Conservation (phyloP, 106 monocot genomes). For the Dioscorea dumetorum region DNA sequence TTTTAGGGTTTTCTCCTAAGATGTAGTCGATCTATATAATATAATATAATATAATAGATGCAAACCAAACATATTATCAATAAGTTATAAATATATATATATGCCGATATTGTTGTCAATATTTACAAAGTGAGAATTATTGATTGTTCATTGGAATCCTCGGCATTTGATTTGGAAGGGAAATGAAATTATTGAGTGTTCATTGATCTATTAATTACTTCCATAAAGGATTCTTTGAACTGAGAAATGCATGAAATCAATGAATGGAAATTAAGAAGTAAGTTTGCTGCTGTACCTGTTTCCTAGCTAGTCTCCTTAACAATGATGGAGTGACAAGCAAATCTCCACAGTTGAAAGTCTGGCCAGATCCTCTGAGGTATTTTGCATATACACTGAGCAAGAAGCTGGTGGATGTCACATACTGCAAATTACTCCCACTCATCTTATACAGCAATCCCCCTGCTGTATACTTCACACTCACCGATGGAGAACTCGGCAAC, state of each 20-base stretch:
- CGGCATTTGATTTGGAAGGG: too few species aligned
- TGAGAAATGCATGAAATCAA: too few species aligned
- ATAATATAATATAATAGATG: too few species aligned
- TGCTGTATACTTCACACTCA: conserved; percentile 32
- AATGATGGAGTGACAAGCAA: conserved; percentile 12
- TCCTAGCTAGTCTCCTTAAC: conserved; percentile 14
- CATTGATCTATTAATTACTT: too few species aligned
- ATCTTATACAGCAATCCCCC: conserved; percentile 42
- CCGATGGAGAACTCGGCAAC: conserved; percentile 35
- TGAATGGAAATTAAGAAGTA: not conserved
- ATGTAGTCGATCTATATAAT: conserved; percentile 49
- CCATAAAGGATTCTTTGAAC: too few species aligned
- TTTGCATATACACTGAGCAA: conserved; percentile 37
- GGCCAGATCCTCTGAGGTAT: conserved; percentile 28
- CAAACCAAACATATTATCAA: not conserved
- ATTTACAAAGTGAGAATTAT: too few species aligned
- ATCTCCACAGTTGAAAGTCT: conserved; percentile 20
- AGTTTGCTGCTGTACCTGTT: conserved; percentile 23
- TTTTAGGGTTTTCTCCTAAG: conserved; percentile 39
- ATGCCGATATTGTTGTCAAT: too few species aligned
- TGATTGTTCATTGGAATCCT: too few species aligned
- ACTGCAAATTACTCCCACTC: conserved; percentile 32
- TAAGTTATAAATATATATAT: too few species aligned
- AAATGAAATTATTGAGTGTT: too few species aligned
- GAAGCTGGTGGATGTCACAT: conserved; percentile 37